Evolutionary conservation across 2,329 filamentous ascomycete species (phyloP).

Genomic region (Fonsecaea multimorphosa): DNA sequence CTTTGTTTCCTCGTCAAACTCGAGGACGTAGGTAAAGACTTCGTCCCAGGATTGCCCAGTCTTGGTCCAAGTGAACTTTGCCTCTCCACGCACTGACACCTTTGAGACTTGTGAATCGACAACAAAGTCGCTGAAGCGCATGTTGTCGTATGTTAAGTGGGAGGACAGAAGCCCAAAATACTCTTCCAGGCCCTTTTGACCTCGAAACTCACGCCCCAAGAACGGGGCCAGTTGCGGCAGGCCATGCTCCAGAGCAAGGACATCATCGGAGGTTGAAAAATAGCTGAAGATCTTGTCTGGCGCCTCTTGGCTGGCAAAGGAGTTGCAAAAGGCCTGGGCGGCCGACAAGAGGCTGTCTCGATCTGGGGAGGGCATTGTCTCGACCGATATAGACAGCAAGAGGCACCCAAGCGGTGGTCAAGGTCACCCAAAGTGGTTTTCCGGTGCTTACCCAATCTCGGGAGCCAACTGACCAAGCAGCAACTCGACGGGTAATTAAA

Average conservation of each 20-base stretch:
- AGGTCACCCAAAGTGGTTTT: too few relatives aligned
- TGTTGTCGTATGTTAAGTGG: slow-evolving; percentile 45
- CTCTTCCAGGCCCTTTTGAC: slow-evolving; percentile 43
- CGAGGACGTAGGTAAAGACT: slow-evolving; percentile 49
- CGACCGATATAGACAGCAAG: not conserved
- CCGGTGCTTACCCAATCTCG: slow-evolving; percentile 23
- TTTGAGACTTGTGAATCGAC: slow-evolving; percentile 45
- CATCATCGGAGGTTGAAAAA: slow-evolving; percentile 44
- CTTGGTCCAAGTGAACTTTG: slow-evolving; percentile 45
- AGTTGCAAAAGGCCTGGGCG: slow-evolving; percentile 42
- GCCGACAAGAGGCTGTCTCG: slow-evolving; percentile 39
- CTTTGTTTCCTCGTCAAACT: slow-evolving; percentile 45
- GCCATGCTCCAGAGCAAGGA: slow-evolving; percentile 49
- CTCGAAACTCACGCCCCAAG: slow-evolving; percentile 50
- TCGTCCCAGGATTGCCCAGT: slow-evolving; percentile 51
- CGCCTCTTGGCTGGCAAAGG: slow-evolving; percentile 43
- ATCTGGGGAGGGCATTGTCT: slow-evolving; percentile 29
- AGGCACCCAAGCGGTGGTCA: not conserved
- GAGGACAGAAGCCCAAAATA: slow-evolving; percentile 48
- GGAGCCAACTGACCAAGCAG: slow-evolving; percentile 24
- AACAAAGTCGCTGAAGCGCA: slow-evolving; percentile 49
- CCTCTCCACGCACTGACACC: slow-evolving; percentile 46
- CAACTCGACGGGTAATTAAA: not conserved
- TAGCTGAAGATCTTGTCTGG: slow-evolving; percentile 43
- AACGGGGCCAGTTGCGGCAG: slow-evolving; percentile 50